Conservation (phyloP, 208 protist species). For the Leishmania arabica region DNA sequence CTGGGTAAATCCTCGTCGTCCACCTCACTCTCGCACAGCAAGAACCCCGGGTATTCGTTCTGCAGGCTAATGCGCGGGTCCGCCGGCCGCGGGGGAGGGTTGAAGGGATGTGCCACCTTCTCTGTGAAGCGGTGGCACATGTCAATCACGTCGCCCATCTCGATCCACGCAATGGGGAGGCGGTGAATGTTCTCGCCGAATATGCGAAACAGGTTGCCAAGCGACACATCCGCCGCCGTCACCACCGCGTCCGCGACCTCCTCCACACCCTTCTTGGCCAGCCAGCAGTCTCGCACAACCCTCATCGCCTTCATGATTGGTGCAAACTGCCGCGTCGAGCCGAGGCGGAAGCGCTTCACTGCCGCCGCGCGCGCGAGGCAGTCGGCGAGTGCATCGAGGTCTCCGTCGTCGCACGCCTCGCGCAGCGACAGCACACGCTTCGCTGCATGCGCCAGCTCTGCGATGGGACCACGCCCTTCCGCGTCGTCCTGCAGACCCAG, state of each 20-base stretch:
- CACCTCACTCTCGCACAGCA: conserved; percentile 88
- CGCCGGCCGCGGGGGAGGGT: conserved; percentile 85
- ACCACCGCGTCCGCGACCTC: conserved; percentile 63
- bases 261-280: conserved; percentile 62
- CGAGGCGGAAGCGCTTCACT: conserved; percentile 79
- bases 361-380: conserved; percentile 51
- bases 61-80: conserved; percentile 86
- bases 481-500: conserved; percentile 76
- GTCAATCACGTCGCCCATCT: conserved; percentile 91
- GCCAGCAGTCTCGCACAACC: conserved; percentile 79
- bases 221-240: conserved; percentile 51
- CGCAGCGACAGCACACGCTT: conserved; percentile 69
- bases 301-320: conserved; percentile 86
- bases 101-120: conserved; percentile 60
- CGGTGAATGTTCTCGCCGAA: conserved; percentile 84
- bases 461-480: conserved; percentile 74
- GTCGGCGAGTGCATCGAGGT: conserved; percentile 78
- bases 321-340: conserved; percentile 72
- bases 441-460: conserved; percentile 71
- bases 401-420: conserved; percentile 71
- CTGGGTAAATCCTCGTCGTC: conserved; percentile 87
- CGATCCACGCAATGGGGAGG: conserved; percentile 91
- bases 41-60: conserved; percentile 90
- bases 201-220: conserved; percentile 75
- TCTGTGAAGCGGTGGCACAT: conserved; percentile 87